Base-by-base conservation (phyloP, 2,329 filamentous ascomycete species). In the Fusarium camptoceras region DNA sequence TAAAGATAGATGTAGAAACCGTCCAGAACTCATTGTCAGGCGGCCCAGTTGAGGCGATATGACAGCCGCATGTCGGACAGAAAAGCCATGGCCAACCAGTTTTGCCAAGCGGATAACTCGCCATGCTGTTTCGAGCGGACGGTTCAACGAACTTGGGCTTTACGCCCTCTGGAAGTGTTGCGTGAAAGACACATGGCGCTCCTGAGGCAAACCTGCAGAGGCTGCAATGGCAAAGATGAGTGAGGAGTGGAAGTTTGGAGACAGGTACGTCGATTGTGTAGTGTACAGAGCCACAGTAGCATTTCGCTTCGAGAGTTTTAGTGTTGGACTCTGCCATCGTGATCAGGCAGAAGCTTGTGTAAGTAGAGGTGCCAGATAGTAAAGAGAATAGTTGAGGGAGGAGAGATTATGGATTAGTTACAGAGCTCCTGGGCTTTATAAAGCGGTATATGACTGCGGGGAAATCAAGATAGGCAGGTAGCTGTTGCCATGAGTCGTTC, bases 211-310 rank as follows among this genome's bases (percentile, higher is more conserved):
- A 79, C 37, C 83, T 82, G 55, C 84, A 86, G 30, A 82, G 70
- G 67, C 79, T 81, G 75, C 84, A 86, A 63, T 83, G 80, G 69
- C 84, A 86, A 55, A 85, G 75, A 61, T 84, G 80, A 16, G 78
- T 77, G 15, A 76, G 73, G 8, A 86, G 76, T 0, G 83, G 84
- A 0, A 85, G 79, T 2, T 73, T 68, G 0, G 78, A 73, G 5
- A 66, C 68, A 1, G 81, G 80, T 1, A 86, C 64, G 7, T 81
- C 78, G 59, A 86, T 59, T 8, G 76, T 80, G 73, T 83, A 83
- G 69, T 82, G 79, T 8, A 83, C 76, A 25, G 80, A 78, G 55
- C 80, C 80, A 71, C 84, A 86, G 68, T 79, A 78, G 73, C 84
- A 86, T 57, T 78, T 79, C n/a, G 82, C 83, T 31, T 81, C 78